Percentiles rank a stretch among this genome's conserved stretches.
Conservation (phyloP, 805 yeast species). For the Starmerella kuoi region DNA sequence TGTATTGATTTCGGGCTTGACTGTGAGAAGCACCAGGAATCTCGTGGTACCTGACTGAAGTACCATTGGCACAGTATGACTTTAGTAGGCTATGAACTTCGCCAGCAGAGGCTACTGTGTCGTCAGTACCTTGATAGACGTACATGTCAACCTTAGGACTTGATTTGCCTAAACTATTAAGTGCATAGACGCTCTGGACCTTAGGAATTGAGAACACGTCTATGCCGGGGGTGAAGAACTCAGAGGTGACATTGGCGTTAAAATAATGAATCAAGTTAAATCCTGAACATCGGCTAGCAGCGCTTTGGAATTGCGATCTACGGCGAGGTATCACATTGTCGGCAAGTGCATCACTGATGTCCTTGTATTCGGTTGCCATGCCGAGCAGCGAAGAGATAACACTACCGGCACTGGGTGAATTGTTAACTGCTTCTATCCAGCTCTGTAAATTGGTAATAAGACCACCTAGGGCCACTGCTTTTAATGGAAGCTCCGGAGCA, state of each 20-base stretch:
- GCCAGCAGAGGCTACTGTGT: conserved; percentile 19
- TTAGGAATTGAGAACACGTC: conserved; percentile 13
- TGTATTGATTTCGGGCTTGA: conserved; percentile 1
- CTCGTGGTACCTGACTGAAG: conserved; percentile 19
- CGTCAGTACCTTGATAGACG: conserved; percentile 25
- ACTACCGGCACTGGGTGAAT: conserved; percentile 22
- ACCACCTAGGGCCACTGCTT: conserved; percentile 23
- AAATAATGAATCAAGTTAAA: conserved; percentile 14
- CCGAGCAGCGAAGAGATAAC: conserved; percentile 25
- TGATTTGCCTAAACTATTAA: conserved; percentile 20
- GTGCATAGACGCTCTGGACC: conserved; percentile 13
- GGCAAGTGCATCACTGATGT: conserved; percentile 14
- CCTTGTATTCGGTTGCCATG: conserved; percentile 23
- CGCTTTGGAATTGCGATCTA: conserved; percentile 13
- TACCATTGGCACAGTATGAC: conserved; percentile 22
- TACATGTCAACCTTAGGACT: conserved; percentile 21
- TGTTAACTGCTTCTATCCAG: conserved; percentile 16
- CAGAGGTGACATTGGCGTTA: conserved; percentile 16
- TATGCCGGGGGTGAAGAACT: conserved; percentile 16
- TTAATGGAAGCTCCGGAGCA: conserved; percentile 23
- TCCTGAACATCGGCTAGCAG: conserved; percentile 14
- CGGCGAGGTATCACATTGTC: conserved; percentile 11
- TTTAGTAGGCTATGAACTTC: conserved; percentile 17
- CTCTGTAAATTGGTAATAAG: conserved; percentile 19
- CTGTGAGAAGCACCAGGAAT: conserved; percentile 14